A percentile compares a stretch with the other conserved stretches of the same genome.
Conservation (phyloP, 192 early-diverging fungal species). For the Tieghemiomyces parasiticus region DNA sequence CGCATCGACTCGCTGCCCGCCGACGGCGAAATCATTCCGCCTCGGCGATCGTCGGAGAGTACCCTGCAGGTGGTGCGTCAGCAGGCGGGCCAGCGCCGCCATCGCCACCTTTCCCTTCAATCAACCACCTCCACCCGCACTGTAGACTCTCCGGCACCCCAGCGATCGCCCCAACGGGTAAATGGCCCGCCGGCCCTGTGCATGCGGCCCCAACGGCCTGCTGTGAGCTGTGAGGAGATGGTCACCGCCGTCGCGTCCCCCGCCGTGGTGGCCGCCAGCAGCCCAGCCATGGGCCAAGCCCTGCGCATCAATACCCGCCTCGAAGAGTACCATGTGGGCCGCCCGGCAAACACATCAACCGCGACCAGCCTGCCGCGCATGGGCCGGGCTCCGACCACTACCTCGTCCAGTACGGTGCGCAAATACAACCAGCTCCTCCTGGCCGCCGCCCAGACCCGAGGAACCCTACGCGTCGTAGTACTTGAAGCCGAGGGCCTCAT, state of each 20-base stretch:
- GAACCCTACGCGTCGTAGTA: slow-evolving; percentile 4
- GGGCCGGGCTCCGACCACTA: too few species aligned
- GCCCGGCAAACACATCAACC: too few species aligned
- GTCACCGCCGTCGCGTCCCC: too few species aligned
- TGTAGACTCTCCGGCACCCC: background rate
- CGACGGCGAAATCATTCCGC: background rate
- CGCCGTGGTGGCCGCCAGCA: too few species aligned
- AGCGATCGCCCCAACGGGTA: background rate
- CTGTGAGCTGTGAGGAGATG: too few species aligned
- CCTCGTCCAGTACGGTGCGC: background rate
- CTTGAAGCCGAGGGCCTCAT: slow-evolving; percentile 2
- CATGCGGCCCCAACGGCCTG: too few species aligned
- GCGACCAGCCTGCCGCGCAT: too few species aligned
- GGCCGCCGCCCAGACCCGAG: background rate
- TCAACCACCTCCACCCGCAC: background rate
- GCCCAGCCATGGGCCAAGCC: background rate
- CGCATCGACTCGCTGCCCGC: background rate
- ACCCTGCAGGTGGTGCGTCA: background rate
- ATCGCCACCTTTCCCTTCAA: background rate
- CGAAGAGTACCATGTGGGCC: too few species aligned
- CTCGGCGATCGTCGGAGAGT: background rate
- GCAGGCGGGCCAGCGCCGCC: background rate
- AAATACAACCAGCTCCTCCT: background rate
- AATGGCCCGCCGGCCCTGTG: too few species aligned
- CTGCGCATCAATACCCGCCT: background rate